Evolutionary conservation across 495 filamentous ascomycete genomes (phyloP).

Genomic region (Neurospora tetraspora): DNA sequence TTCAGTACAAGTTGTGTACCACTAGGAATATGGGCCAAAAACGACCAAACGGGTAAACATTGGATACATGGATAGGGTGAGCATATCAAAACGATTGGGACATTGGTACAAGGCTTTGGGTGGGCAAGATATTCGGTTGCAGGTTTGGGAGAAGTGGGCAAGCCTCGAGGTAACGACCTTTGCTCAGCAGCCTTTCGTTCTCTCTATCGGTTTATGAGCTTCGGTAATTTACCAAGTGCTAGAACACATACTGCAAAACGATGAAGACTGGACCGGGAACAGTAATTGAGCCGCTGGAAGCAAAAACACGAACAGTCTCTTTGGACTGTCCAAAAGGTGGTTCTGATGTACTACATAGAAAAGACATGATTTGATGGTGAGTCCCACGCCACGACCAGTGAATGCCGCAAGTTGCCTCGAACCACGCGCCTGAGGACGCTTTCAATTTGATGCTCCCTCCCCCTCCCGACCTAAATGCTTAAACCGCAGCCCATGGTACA

Average conservation of each 20-base stretch:
- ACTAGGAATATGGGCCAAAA: not conserved
- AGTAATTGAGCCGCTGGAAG: not conserved
- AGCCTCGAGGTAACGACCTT: not conserved
- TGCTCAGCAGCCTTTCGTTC: not conserved
- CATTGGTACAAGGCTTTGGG: not conserved
- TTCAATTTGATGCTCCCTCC: not conserved
- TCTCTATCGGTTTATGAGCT: not conserved
- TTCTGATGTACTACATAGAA: not conserved
- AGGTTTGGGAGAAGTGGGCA: not conserved
- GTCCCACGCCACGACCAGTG: not conserved
- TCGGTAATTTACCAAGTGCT: not conserved
- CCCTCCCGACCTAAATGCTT: not conserved
- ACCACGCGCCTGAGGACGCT: not conserved
- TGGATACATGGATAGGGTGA: not conserved
- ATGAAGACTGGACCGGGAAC: not conserved
- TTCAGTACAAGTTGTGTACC: not conserved
- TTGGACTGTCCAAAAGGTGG: not conserved
- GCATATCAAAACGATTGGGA: not conserved
- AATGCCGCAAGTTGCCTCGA: not conserved
- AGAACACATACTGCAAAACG: not conserved
- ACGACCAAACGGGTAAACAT: not conserved
- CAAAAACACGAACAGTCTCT: not conserved
- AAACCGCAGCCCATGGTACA: not conserved
- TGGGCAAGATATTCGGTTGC: not conserved
- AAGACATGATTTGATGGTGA: not conserved